Evolutionary conservation across 768 basidiomycete genomes (phyloP), one percentile per base, ranked within the genome.

Genomic region (Suillus ampliporus): DNA sequence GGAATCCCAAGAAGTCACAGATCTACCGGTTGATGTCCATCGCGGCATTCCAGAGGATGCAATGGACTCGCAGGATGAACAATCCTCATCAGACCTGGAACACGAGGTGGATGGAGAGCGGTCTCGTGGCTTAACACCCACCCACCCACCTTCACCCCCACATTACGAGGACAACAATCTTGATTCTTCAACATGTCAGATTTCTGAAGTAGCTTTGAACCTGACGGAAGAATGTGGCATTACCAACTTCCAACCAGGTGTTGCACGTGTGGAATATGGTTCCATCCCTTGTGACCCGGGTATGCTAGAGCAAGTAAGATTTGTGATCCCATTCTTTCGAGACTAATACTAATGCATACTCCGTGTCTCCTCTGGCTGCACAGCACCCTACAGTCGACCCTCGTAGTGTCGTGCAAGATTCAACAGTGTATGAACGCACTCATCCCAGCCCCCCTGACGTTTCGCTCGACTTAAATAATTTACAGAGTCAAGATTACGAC

Each of bases 301-400:
- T 40, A 7, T 56, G 3, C 23, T 13, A 19, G 54, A 56, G 5
- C 54, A 56, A 40, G 54, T 56, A 56, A 56, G 54, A 56, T 56
- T 19, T 5, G 23, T 26, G 37, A 40, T 40, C 6, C 6, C 3
- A 40, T 23, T 26, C 17, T 56, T 40, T 38, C 17, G 54, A 11
- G 6, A 56, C 23, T 19, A 13, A 26, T 15, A 9, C 54, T 56
- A 26, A 56, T 40, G 17, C 17, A 26, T 23, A n/a, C 15, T 17
- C 53, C 35, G 21, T 40, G 26, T 56, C 17, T 38, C 38, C 15
- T 38, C 38, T 38, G 37, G 23, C 23, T 4, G 54, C 23, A 19
- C 23, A 56, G 54, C 38, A 40, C 17, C 26, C 38, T 6, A 11
- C 26, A 38, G 10, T 28, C 34, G 23, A 40, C 26, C 14, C 38